phyloP scores from a whole-genome alignment of 306 rosid species.

The Cicer judaicum region DNA sequence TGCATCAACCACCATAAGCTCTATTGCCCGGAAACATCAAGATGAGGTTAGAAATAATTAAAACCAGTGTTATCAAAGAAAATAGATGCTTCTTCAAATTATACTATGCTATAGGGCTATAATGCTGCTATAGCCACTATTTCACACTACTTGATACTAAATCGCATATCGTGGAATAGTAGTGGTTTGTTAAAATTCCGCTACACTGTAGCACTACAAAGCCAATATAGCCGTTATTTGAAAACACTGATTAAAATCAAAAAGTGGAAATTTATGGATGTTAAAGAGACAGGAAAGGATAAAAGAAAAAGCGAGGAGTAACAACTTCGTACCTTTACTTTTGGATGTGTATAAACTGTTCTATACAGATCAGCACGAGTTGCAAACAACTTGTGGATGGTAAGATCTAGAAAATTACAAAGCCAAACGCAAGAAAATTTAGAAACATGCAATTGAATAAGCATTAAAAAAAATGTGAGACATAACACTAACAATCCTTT shows the following conservation, averaged over 20 bases:
- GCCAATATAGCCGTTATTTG: no score
- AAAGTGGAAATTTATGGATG: neutral
- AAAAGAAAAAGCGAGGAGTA: neutral
- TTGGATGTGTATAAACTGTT: conserved; percentile 88
- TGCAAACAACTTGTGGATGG: conserved; percentile 84
- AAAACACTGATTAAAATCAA: no score
- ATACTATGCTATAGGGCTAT: no score
- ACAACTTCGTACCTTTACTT: conserved; percentile 70
- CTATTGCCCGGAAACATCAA: conserved; percentile 72
- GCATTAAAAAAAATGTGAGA: conserved; percentile 26
- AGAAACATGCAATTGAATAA: conserved; percentile 33
- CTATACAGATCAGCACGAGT: conserved; percentile 95
- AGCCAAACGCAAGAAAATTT: conserved; percentile 42
- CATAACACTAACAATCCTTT: conserved; percentile 74
- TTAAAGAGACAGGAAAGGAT: no score
- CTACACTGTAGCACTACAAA: no score
- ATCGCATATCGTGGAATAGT: no score
- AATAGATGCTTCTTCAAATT: no score
- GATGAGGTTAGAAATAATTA: conserved; percentile 40
- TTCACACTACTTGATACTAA: no score
- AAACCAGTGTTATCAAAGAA: neutral
- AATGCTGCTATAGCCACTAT: no score
- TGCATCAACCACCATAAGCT: conserved; percentile 93
- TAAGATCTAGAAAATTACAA: conserved; percentile 65
- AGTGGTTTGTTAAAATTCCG: no score